These are phyloP conservation scores for Cercophora sp. DNA, from an alignment of 495 filamentous ascomycete genomes.

Conservation along the genomic window DNA sequence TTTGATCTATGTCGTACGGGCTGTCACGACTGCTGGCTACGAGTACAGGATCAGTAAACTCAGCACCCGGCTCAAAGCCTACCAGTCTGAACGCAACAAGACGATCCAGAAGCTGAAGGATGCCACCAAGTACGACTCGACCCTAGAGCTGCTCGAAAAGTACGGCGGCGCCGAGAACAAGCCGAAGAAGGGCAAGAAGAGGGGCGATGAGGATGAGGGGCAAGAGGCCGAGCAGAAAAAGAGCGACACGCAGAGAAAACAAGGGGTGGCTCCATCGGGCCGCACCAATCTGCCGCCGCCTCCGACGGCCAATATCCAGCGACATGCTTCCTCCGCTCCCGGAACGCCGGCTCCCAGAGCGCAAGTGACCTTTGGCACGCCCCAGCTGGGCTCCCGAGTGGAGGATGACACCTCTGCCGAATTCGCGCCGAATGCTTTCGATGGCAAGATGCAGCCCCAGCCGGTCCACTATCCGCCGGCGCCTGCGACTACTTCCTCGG, in stretches of 20 bases:
- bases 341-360: constrained; percentile 15
- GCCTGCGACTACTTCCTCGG: constrained; percentile 31
- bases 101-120: constrained; percentile 93
- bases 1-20: constrained; percentile 67
- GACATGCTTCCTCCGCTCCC: constrained; percentile 17
- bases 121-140: constrained; percentile 92
- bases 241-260: constrained; percentile 14
- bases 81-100: constrained; percentile 70
- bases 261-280: neutral
- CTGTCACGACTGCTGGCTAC: constrained; percentile 61
- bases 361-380: constrained; percentile 21
- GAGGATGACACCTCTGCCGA: constrained; percentile 40
- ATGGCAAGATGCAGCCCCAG: constrained; percentile 38
- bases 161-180: constrained; percentile 67
- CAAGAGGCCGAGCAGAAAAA: constrained; percentile 16
- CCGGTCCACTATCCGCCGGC: constrained; percentile 38
- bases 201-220: constrained; percentile 18
- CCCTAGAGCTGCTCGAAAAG: constrained; percentile 87
- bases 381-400: constrained; percentile 20
- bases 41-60: constrained; percentile 71
- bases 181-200: constrained; percentile 36
- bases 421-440: constrained; percentile 55
- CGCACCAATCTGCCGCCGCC: constrained; percentile 67
- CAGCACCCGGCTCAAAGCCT: constrained; percentile 62
- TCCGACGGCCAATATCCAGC: constrained; percentile 80